Base-by-base conservation (phyloP, 1,284 basidiomycete species). In the Cryptococcus wingfieldii region DNA sequence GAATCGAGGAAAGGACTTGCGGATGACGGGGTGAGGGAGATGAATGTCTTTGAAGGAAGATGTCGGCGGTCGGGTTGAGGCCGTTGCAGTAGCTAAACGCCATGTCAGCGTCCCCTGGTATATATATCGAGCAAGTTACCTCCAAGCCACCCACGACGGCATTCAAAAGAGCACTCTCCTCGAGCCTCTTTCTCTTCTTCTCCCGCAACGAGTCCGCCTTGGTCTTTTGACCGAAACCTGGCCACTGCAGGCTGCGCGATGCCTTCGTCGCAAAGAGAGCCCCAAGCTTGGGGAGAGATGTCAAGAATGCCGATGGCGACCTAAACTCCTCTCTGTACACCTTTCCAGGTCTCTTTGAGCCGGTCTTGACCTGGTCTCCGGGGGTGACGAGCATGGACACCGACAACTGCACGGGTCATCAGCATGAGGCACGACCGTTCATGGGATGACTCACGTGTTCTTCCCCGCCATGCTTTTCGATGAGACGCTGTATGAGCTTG, bases 381-480 rank as follows among this genome's bases (percentile, higher is more conserved):
- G 56, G 37, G n/a, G 63, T 63, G 28, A 65, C 55, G 12, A 63
- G 23, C 9, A 63, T 23, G 39, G 51, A 50, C 23, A 65, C 13
- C 14, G 56, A 54, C 14, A 61, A 23, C 62, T 62, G 50, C 27
- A n/a, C 18, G 42, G 28, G 44, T 51, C n/a, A 7, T 51, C 50
- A 53, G 45, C 50, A 9, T 9, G 31, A 18, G 38, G 48, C 42
- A 47, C 39, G 13, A 23, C 6, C 19, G 19, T n/a, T 38, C 28
- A 19, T 50, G 27, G 18, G 16, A 31, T 16, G 8, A 59, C 70
- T 39, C 51, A 75, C 73, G 41, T 67, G 51, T 9, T 60, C 57
- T 28, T 71, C 70, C 10, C 60, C 61, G 5, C 65, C 66, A 56
- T 66, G 65, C 58, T 73, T 75, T 53, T 74, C 72, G 64, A 71